Evolutionary conservation across 371 early-diverging fungal genomes (phyloP), one percentile per base, ranked within the genome.

Genomic region (Coemansia sp.): DNA sequence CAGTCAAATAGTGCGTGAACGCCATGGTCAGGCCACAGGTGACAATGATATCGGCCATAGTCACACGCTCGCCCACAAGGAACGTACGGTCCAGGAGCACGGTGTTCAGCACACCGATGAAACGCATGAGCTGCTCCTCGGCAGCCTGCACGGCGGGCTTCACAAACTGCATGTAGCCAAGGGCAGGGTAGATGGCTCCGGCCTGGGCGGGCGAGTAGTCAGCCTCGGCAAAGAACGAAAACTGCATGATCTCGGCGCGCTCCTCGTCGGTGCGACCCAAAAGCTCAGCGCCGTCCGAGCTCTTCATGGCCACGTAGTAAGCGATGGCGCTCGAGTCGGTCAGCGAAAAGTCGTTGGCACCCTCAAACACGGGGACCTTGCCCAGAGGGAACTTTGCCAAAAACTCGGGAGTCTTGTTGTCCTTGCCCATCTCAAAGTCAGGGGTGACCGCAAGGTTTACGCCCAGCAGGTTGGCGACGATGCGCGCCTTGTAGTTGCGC

Each of bases 31-130:
- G 84, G 49, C 89, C 63, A 61, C 82, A 74, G 69, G 84, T 87
- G 51, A 90, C 77, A 67, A 85, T 67, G 75, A 96, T 88, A 83
- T 96, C 97, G 59, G 97, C 97, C 36, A 93, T 78, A 71, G 97
- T 95, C 75, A 95, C 74, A 61, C 84, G 84, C 82, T 96, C 94
- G 65, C 94, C 96, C 48, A 95, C 95, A 64, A 96, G 84, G 88
- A 86, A 96, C 70, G 96, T 94, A 82, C 86, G 86, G 85, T 82
- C 85, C 65, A 87, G 65, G 21, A 96, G 82, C 71, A 90, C 83
- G 61, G 84, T 83, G 86, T 96, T 86, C 48, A 96, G 82, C 56
- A 82, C 87, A 61, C 65, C 76, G 62, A 95, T 80, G 71, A 86
- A 82, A 48, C 85, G 78, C 82, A 85, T 83, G 73, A 86, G 63